A percentile compares a stretch with the other conserved stretches of the same genome.
Conservation (phyloP, 1,139 yeast genomes). For the Spencermartinsiella ligniputridi region DNA sequence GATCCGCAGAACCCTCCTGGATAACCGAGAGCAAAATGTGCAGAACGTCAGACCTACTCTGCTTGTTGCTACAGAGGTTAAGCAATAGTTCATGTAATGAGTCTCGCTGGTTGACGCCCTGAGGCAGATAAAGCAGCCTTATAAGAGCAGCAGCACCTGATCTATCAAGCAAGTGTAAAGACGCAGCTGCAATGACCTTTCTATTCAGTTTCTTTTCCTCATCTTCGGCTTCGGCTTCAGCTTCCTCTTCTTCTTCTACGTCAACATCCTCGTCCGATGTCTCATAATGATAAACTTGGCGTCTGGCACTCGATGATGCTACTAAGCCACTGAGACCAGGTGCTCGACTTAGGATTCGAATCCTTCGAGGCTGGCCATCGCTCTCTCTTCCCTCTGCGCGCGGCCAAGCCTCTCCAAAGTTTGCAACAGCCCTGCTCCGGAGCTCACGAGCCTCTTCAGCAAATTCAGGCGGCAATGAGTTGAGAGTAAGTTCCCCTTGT, state of each 20-base stretch:
- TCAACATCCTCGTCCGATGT: slow-evolving; percentile 4
- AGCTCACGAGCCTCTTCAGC: slow-evolving; percentile 33
- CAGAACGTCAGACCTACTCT: slow-evolving; percentile 73
- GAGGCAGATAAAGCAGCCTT: slow-evolving; percentile 70
- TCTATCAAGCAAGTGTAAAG: slow-evolving; percentile 62
- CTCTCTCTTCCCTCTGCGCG: neutral
- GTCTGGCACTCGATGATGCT: neutral
- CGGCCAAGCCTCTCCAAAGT: slow-evolving; percentile 12
- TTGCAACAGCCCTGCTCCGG: slow-evolving; percentile 23
- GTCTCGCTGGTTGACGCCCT: slow-evolving; percentile 61
- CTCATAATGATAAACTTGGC: neutral
- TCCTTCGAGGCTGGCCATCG: neutral
- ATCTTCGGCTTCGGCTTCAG: slow-evolving; percentile 12
- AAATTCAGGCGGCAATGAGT: slow-evolving; percentile 31
- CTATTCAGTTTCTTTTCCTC: slow-evolving; percentile 17
- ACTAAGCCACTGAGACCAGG: neutral
- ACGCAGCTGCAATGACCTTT: slow-evolving; percentile 26
- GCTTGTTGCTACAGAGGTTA: slow-evolving; percentile 70
- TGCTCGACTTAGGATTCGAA: neutral
- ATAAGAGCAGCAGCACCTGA: slow-evolving; percentile 72
- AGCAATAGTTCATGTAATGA: slow-evolving; percentile 62
- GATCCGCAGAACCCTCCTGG: slow-evolving; percentile 67
- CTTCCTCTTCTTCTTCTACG: slow-evolving; percentile 23
- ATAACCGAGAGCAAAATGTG: slow-evolving; percentile 63
- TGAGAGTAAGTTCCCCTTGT: slow-evolving; percentile 33